A percentile compares a stretch with the other conserved stretches of the same genome.
phyloP scores from a whole-genome alignment of 2,329 filamentous ascomycete genomes.

The Scytalidium sp. region DNA sequence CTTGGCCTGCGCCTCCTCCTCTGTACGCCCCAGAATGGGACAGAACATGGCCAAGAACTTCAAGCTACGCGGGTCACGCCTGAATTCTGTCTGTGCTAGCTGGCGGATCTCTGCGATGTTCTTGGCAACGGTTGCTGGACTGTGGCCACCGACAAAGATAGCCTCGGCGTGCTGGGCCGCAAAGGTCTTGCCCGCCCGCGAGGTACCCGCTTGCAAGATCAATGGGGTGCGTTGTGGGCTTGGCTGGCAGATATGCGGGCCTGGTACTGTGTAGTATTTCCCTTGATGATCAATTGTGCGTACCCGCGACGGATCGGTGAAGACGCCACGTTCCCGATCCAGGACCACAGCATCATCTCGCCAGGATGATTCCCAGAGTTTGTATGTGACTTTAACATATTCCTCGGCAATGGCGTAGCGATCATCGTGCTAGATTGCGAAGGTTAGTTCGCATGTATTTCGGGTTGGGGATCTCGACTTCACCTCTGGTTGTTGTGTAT shows the following conservation, averaged over 20 bases:
- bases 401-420: constrained; percentile 60
- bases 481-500: constrained; percentile 42
- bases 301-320: constrained; percentile 53
- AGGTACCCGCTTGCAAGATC: constrained; percentile 66
- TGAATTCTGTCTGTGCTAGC: constrained; percentile 46
- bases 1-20: constrained; percentile 63
- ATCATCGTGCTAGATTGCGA: constrained; percentile 52
- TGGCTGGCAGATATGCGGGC: constrained; percentile 61
- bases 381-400: constrained; percentile 61
- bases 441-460: background rate
- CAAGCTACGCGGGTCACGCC: constrained; percentile 55
- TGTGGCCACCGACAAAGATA: constrained; percentile 65
- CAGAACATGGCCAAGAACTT: constrained; percentile 66
- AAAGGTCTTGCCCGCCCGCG: constrained; percentile 61
- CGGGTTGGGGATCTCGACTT: background rate
- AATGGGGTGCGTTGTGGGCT: constrained; percentile 65
- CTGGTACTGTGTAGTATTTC: constrained; percentile 58
- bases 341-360: constrained; percentile 60
- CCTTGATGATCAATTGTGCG: constrained; percentile 62
- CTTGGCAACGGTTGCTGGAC: constrained; percentile 55
- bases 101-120: constrained; percentile 61
- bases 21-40: constrained; percentile 61
- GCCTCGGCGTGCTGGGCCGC: constrained; percentile 67
- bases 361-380: constrained; percentile 66
- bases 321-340: constrained; percentile 56